A percentile compares a stretch with the other conserved stretches of the same genome.
phyloP scores from a whole-genome alignment of 2,329 filamentous ascomycete species.

The Geosmithia putterillii region DNA sequence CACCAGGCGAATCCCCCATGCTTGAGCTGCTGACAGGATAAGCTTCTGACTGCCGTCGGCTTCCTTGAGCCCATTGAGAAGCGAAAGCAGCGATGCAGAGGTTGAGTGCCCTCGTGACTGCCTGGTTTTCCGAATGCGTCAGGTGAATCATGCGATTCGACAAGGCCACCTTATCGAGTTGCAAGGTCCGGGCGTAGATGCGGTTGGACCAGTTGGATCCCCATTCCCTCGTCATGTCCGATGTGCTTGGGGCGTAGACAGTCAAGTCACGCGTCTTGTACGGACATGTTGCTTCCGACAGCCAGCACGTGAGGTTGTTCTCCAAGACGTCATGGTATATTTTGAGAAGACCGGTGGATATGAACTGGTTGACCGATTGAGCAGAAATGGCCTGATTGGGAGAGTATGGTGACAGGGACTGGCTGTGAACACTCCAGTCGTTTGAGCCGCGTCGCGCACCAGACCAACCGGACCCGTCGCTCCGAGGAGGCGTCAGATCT shows the following conservation, averaged over 20 bases:
- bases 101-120: constrained; percentile 31
- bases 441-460: neutral
- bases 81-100: constrained; percentile 38
- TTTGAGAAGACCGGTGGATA: constrained; percentile 27
- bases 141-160: constrained; percentile 26
- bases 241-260: constrained; percentile 1
- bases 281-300: constrained; percentile 40
- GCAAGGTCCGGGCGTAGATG: constrained; percentile 33
- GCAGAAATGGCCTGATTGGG: neutral
- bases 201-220: constrained; percentile 29
- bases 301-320: constrained; percentile 39
- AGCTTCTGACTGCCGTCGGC: constrained; percentile 3
- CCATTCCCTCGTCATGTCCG: constrained; percentile 10
- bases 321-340: constrained; percentile 43
- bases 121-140: constrained; percentile 26
- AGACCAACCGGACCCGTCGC: neutral
- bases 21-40: neutral
- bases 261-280: constrained; percentile 15
- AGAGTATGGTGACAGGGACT: neutral
- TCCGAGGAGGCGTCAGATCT: neutral
- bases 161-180: constrained; percentile 32
- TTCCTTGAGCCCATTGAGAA: constrained; percentile 26
- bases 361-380: constrained; percentile 9
- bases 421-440: neutral
- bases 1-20: neutral